Conservation (phyloP, 257 asterid genomes). For the Solanum appendiculatum region DNA sequence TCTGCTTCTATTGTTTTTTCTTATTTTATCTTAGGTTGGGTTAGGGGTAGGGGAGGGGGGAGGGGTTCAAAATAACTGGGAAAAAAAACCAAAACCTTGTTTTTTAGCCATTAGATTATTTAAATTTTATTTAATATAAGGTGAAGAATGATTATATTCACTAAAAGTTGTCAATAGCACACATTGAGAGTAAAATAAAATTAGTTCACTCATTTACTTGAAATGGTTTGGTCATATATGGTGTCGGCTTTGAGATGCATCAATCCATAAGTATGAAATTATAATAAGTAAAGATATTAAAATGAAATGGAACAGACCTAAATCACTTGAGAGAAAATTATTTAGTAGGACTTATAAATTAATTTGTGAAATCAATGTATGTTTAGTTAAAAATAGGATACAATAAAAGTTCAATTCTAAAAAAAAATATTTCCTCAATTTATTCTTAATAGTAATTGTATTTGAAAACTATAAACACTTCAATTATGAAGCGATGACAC, state of each 20-base stretch:
- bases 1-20: no score
- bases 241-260: neutral
- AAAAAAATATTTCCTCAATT: no score
- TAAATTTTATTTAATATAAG: no score
- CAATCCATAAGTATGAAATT: neutral
- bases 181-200: no score
- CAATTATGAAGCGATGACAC: neutral
- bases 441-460: no score
- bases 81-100: neutral
- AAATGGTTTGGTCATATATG: neutral
- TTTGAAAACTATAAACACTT: neutral
- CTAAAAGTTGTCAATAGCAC: no score
- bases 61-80: neutral
- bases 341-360: neutral
- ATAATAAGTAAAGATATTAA: neutral
- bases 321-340: neutral
- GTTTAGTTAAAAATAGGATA: neutral
- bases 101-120: no score
- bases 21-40: neutral
- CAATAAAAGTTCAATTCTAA: no score
- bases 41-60: neutral
- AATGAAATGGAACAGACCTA: neutral
- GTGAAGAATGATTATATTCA: no score
- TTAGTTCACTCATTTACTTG: rapidly evolving
- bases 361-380: neutral